phyloP scores from a whole-genome alignment of 331 rosid species.

The Erythrophleum ivorense region DNA sequence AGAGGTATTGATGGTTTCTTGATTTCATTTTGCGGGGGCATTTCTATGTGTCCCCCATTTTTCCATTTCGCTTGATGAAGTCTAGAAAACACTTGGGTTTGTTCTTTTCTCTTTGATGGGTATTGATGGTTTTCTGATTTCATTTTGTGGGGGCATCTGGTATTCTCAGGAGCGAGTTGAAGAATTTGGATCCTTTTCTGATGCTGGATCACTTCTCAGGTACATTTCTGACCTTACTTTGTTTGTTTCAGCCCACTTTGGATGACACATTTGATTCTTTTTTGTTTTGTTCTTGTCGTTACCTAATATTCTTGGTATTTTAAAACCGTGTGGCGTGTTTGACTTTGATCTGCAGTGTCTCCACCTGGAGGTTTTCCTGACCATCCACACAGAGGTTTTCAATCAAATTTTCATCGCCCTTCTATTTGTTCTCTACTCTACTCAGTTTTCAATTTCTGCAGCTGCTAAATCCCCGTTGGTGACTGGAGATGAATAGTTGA shows the following conservation, averaged over 20 bases:
- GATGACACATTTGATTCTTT: not conserved
- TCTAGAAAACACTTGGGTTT: not conserved
- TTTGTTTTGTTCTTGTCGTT: not conserved
- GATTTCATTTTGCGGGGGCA: not conserved
- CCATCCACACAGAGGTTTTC: slow-evolving; percentile 75
- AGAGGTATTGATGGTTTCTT: too few species aligned
- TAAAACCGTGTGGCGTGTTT: slow-evolving; percentile 2
- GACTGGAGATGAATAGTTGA: not conserved
- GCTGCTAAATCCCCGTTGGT: not conserved
- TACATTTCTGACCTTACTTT: not conserved
- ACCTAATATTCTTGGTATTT: not conserved
- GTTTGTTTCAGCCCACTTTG: not conserved
- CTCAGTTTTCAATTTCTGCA: not conserved
- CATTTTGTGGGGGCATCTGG: not conserved
- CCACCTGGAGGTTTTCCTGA: slow-evolving; percentile 84
- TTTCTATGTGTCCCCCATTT: not conserved
- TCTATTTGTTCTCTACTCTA: not conserved
- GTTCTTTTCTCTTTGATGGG: slow-evolving; percentile 1
- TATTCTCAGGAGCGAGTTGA: slow-evolving; percentile 57
- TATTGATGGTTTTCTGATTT: slow-evolving; percentile 19
- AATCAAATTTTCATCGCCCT: not conserved
- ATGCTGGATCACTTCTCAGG: slow-evolving; percentile 80
- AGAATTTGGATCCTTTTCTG: slow-evolving; percentile 69
- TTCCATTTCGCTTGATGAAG: not conserved
- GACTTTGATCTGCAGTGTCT: slow-evolving; percentile 48